A percentile compares a stretch with the other conserved stretches of the same genome.
Evolutionary conservation across 2,329 filamentous ascomycete genomes (phyloP).

Genomic region (Fusarium denticulatum): DNA sequence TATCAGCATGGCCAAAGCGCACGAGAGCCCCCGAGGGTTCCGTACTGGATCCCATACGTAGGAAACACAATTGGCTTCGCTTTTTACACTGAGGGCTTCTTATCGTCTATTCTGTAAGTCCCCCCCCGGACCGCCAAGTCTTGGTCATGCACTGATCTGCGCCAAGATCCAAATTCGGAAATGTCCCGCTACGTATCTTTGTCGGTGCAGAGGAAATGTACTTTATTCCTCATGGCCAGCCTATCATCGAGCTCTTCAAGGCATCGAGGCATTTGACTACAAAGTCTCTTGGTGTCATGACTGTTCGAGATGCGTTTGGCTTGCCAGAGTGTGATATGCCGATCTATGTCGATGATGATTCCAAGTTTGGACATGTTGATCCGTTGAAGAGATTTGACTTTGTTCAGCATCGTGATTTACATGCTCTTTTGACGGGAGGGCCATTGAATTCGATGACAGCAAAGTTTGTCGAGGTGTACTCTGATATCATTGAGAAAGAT

Average conservation of each 20-base stretch:
- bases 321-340: conserved; percentile 13
- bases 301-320: conserved; percentile 31
- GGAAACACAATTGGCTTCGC: conserved; percentile 30
- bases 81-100: conserved; percentile 24
- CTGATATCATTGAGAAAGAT: conserved; percentile 3
- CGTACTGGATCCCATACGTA: conserved; percentile 27
- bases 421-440: conserved; percentile 1
- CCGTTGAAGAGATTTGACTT: conserved; percentile 19
- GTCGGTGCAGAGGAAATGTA: conserved; percentile 31
- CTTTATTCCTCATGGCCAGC: conserved; percentile 30
- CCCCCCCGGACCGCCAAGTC: accelerated
- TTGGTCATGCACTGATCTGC: not conserved
- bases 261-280: conserved; percentile 24
- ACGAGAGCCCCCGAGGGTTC: conserved; percentile 24
- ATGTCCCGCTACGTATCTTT: conserved; percentile 25
- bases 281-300: conserved; percentile 21
- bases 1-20: not conserved
- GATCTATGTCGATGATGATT: conserved; percentile 14
- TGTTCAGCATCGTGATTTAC: conserved; percentile 22
- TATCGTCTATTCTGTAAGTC: conserved; percentile 22
- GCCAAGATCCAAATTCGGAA: conserved; percentile 29
- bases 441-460: conserved; percentile 5
- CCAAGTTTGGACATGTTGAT: conserved; percentile 8
- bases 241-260: conserved; percentile 27
- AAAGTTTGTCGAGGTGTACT: conserved; percentile 20